Percentiles rank a stretch among this genome's conserved stretches.
Conservation (phyloP, 352 stramenopile genomes). For the Pythium folliculosum region DNA sequence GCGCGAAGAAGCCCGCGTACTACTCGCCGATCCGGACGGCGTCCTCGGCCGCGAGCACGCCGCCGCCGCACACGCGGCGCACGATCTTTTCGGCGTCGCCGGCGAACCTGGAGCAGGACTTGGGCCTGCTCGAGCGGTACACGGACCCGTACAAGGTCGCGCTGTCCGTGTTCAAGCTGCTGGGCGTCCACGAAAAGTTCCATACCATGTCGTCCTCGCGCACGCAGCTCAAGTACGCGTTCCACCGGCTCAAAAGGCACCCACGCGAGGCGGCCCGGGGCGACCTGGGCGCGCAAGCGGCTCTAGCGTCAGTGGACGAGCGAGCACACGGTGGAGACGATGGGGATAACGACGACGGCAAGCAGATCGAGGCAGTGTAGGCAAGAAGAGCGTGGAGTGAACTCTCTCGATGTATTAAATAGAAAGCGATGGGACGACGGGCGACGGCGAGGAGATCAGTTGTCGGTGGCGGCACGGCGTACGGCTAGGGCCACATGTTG, state of each 20-base stretch:
- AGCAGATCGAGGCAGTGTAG: conserved; percentile 18
- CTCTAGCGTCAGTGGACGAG: neutral
- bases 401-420: conserved; percentile 13
- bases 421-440: neutral
- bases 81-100: conserved; percentile 44
- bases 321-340: neutral
- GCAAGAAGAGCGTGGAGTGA: neutral
- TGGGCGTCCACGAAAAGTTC: conserved; percentile 66
- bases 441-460: neutral
- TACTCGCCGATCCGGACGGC: conserved; percentile 17
- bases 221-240: conserved; percentile 63
- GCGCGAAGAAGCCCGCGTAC: conserved; percentile 1
- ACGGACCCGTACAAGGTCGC: conserved; percentile 79
- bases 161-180: conserved; percentile 68
- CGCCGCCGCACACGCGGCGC: conserved; percentile 20
- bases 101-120: conserved; percentile 43
- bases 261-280: conserved; percentile 18
- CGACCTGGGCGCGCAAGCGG: neutral
- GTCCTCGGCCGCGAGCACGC: conserved; percentile 9
- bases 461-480: neutral
- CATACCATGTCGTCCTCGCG: conserved; percentile 61
- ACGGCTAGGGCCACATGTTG: conserved; percentile 64
- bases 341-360: conserved; percentile 15
- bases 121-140: conserved; percentile 43
- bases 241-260: conserved; percentile 58